A percentile compares a stretch with the other conserved stretches of the same genome.
These are phyloP conservation scores for Psilocybe subaeruginosa DNA, from an alignment of 768 basidiomycete genomes.

Conservation along the genomic window DNA sequence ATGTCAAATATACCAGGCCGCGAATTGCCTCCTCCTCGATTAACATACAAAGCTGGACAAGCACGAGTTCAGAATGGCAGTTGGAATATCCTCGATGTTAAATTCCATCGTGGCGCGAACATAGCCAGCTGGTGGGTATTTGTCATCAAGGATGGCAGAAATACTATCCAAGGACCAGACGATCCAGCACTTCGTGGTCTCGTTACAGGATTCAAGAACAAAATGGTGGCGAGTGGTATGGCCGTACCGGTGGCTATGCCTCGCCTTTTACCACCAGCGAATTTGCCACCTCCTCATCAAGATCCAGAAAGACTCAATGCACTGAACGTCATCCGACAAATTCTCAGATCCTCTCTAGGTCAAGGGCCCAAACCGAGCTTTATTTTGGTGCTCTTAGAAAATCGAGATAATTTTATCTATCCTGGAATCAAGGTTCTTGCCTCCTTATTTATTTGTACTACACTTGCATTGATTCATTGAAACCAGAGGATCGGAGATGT, in stretches of 20 bases:
- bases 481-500: conserved; percentile 67
- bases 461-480: neutral
- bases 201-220: conserved; percentile 54
- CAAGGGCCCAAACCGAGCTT: conserved; percentile 53
- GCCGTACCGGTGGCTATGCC: conserved; percentile 39
- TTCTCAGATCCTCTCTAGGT: conserved; percentile 36
- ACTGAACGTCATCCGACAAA: conserved; percentile 41
- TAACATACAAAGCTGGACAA: conserved; percentile 56
- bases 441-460: neutral
- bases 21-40: conserved; percentile 58
- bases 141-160: conserved; percentile 54
- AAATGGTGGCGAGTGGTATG: conserved; percentile 66
- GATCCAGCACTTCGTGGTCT: conserved; percentile 47
- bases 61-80: conserved; percentile 57
- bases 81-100: conserved; percentile 79
- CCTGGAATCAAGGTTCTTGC: conserved; percentile 72
- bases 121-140: conserved; percentile 70
- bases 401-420: conserved; percentile 74
- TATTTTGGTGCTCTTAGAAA: conserved; percentile 71
- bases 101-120: conserved; percentile 59
- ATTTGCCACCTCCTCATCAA: conserved; percentile 25
- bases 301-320: conserved; percentile 42
- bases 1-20: conserved; percentile 72
- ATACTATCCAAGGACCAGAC: conserved; percentile 37
- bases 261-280: conserved; percentile 38